Conservation (phyloP, 768 basidiomycete genomes). For the Russula earlei region DNA sequence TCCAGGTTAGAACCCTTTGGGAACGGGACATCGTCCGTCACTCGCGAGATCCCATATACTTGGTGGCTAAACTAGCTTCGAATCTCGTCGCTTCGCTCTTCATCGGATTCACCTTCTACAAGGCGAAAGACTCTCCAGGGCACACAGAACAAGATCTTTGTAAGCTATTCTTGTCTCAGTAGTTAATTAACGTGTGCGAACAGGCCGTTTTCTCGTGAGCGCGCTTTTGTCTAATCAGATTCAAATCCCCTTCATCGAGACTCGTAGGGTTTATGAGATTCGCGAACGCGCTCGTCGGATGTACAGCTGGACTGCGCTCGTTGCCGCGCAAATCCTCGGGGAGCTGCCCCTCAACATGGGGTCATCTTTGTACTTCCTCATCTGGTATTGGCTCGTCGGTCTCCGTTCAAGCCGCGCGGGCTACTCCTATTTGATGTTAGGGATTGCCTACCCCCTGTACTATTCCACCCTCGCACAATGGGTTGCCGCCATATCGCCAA, state of each 20-base stretch:
- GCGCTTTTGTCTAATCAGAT: conserved; percentile 34
- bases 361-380: conserved; percentile 34
- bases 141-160: conserved; percentile 36
- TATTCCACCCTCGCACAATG: conserved; percentile 35
- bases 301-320: conserved; percentile 34
- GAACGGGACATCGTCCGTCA: conserved; percentile 26
- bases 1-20: conserved; percentile 28
- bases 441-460: conserved; percentile 35
- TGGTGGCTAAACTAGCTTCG: conserved; percentile 32
- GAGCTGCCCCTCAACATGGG: conserved; percentile 39
- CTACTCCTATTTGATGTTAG: conserved; percentile 32
- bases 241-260: conserved; percentile 33
- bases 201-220: conserved; percentile 29
- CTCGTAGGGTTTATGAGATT: conserved; percentile 32
- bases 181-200: not conserved
- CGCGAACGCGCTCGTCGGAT: conserved; percentile 36
- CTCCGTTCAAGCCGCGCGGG: conserved; percentile 31
- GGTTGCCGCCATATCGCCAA: conserved; percentile 35
- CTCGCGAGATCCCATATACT: conserved; percentile 35
- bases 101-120: conserved; percentile 37
- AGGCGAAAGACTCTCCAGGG: conserved; percentile 32
- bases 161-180: conserved; percentile 14
- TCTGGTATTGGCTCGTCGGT: conserved; percentile 43
- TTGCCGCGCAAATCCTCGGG: conserved; percentile 29
- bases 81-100: conserved; percentile 29